These are phyloP conservation scores for Tetraselmis striata DNA, from an alignment of 139 green algal genomes.

Conservation along the genomic window DNA sequence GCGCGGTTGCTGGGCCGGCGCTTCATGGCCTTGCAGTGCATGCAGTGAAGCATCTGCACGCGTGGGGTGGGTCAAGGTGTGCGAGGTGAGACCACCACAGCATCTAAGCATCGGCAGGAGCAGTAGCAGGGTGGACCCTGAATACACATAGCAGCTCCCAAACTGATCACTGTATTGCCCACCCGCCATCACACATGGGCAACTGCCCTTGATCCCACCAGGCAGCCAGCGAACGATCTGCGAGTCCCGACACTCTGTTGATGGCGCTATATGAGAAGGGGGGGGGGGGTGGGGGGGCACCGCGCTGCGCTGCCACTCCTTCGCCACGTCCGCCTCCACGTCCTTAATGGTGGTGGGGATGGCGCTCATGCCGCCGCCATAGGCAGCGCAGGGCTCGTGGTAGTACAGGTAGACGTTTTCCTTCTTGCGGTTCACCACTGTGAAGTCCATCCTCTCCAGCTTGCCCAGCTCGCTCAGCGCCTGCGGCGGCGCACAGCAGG, in stretches of 20 bases:
- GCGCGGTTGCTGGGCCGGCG: background rate
- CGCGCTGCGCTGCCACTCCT: background rate
- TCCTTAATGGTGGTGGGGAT: background rate
- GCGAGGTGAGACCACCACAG: no score
- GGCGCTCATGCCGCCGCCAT: background rate
- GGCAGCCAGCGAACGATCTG: no score
- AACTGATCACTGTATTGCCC: no score
- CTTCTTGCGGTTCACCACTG: background rate
- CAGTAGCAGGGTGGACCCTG: no score
- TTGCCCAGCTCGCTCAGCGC: background rate
- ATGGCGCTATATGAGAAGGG: no score
- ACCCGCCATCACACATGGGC: no score
- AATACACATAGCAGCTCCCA: no score
- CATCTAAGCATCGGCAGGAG: no score
- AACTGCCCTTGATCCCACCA: no score
- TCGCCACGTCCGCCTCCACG: background rate
- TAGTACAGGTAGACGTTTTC: background rate
- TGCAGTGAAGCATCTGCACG: background rate
- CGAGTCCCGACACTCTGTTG: no score
- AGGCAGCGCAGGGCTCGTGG: background rate
- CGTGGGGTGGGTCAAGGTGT: no score
- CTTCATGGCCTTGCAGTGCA: background rate
- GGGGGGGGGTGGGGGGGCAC: background rate
- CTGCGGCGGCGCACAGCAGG: no score
- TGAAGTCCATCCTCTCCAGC: background rate